A percentile compares a stretch with the other conserved stretches of the same genome.
Evolutionary conservation across 352 stramenopile genomes (phyloP).

Genomic region (Pythium rishiriense): DNA sequence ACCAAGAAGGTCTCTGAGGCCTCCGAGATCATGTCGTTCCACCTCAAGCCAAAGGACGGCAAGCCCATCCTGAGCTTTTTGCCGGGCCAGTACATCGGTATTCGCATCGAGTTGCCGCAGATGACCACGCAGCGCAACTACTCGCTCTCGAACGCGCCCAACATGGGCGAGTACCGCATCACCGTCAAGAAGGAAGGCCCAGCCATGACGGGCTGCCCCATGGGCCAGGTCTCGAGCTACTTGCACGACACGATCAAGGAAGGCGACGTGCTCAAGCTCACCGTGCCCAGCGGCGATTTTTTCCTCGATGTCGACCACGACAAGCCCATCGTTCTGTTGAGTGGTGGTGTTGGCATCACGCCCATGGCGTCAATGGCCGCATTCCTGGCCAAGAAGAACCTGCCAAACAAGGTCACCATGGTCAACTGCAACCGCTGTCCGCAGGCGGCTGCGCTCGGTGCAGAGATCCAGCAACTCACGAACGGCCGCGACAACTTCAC

Average conservation of each 20-base stretch:
- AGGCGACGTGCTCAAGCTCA: constrained; percentile 49
- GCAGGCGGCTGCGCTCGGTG: constrained; percentile 35
- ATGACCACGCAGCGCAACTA: constrained; percentile 60
- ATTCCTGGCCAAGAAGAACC: constrained; percentile 27
- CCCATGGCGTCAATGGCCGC: constrained; percentile 55
- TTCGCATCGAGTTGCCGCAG: constrained; percentile 45
- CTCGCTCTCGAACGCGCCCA: constrained; percentile 43
- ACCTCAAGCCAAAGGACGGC: constrained; percentile 45
- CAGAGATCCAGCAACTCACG: constrained; percentile 34
- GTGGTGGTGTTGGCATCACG: constrained; percentile 61
- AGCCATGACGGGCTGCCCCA: constrained; percentile 26
- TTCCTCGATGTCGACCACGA: constrained; percentile 37
- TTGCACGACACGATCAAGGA: constrained; percentile 56
- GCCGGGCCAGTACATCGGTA: constrained; percentile 58
- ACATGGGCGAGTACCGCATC: constrained; percentile 49
- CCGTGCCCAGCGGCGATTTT: constrained; percentile 57
- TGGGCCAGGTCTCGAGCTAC: constrained; percentile 53
- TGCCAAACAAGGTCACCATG: constrained; percentile 42
- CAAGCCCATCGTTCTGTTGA: constrained; percentile 59
- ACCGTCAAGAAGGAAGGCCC: constrained; percentile 59
- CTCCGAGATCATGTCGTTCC: constrained; percentile 56
- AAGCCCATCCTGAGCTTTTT: constrained; percentile 45
- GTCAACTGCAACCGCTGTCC: constrained; percentile 45
- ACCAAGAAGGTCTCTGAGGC: constrained; percentile 49
- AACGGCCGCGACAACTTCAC: constrained; percentile 39